These are phyloP conservation scores for Solanum lycopersicoides DNA, from an alignment of 257 asterid genomes.

Conservation along the genomic window DNA sequence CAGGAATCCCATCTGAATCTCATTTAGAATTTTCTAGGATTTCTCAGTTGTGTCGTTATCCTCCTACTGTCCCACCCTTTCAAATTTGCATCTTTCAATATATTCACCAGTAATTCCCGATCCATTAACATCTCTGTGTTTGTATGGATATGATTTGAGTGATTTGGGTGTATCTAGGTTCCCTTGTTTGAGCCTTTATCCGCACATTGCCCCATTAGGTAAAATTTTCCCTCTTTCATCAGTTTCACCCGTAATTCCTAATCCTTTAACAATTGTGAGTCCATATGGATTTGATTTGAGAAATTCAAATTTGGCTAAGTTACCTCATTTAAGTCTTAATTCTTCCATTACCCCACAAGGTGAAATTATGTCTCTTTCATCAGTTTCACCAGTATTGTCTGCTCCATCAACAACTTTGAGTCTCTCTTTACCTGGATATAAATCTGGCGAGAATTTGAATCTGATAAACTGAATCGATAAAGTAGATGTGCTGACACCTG, in stretches of 20 bases:
- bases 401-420: background rate
- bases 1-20: too few relatives aligned
- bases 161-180: background rate
- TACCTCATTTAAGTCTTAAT: background rate
- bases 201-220: background rate
- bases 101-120: background rate
- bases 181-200: background rate
- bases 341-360: background rate
- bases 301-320: too few relatives aligned
- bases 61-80: background rate
- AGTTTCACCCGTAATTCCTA: too few relatives aligned
- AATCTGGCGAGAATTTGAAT: too few relatives aligned
- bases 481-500: too few relatives aligned
- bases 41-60: background rate
- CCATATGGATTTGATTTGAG: too few relatives aligned
- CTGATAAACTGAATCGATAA: too few relatives aligned
- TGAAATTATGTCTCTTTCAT: background rate
- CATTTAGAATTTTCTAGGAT: too few relatives aligned
- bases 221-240: too few relatives aligned
- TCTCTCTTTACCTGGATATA: too few relatives aligned
- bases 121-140: background rate
- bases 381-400: background rate
- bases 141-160: background rate
- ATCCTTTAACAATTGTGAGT: too few relatives aligned
- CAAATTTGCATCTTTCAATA: background rate